phyloP scores from a whole-genome alignment of 768 basidiomycete genomes.

The Pleurotus eryngii region DNA sequence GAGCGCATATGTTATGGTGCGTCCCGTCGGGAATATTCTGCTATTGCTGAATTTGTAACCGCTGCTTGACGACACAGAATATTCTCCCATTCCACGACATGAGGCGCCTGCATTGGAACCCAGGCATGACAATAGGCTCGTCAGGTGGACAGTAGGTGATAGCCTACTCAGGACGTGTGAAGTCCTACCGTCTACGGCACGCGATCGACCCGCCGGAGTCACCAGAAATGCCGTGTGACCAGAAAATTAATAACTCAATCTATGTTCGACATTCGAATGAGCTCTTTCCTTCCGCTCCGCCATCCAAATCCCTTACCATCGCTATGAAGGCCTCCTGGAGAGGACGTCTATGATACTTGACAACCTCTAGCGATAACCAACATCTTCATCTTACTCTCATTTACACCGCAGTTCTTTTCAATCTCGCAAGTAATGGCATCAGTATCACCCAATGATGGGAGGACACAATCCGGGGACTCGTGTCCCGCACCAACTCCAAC shows the following conservation, averaged over 20 bases:
- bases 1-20: conserved; percentile 2
- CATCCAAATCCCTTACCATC: conserved; percentile 17
- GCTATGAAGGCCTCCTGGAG: conserved; percentile 30
- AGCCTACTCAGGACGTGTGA: conserved; percentile 10
- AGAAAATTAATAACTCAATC: conserved; percentile 8
- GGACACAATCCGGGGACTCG: conserved; percentile 2
- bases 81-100: conserved; percentile 4
- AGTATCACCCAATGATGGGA: neutral
- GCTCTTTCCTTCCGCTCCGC: conserved; percentile 16
- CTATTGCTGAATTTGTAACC: neutral
- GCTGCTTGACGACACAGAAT: conserved; percentile 6
- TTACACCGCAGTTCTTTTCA: neutral
- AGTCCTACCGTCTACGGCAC: conserved; percentile 9
- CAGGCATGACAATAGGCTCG: neutral
- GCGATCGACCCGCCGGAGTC: conserved; percentile 7
- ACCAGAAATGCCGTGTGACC: conserved; percentile 10
- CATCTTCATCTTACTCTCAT: conserved; percentile 3
- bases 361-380: conserved; percentile 9
- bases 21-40: conserved; percentile 3
- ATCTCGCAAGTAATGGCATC: neutral
- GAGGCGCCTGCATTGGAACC: neutral
- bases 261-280: conserved; percentile 12
- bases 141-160: neutral
- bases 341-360: conserved; percentile 24
- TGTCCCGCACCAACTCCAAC: conserved; percentile 15